Evolutionary conservation across 1,284 basidiomycete genomes (phyloP), one percentile per base, ranked within the genome.

Genomic region (Austroboletus niveus): DNA sequence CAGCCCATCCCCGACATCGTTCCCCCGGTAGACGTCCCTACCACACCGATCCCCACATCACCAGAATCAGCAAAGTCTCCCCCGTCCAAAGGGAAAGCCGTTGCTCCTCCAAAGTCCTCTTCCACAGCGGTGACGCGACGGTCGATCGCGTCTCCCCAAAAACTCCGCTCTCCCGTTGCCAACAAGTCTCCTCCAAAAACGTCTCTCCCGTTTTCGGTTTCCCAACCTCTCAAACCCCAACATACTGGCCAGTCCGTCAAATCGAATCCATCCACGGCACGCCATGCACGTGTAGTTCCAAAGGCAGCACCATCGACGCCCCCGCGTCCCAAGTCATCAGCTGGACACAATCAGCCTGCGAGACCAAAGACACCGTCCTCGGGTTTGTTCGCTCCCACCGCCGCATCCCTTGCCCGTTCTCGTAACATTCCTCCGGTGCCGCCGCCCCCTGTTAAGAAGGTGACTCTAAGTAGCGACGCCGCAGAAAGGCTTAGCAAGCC

Each of bases 381-480:
- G 6, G 82, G 85, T 12, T 65, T 90, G 12, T 89, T 84, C 60
- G 86, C 88, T 12, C 87, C 88, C 1, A 90, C 87, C 1, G 87
- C 87, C 2, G 85, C 88, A 5, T 89, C 88, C 8, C 77, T 89
- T 10, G 87, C 88, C 0, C 77, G 75, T 42, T 75, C 84, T 40
- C 79, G 84, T 43, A 80, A 76, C 60, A 73, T 77, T 2, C 71
- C 72, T n/a, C 72, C 74, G 8, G 69, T 65, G 0, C 65, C 72
- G 8, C 74, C 81, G 0, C 71, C 73, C 0, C 77, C 82, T 2
- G 65, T 69, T 27, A 82, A 77, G 72, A 86, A 84, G 68, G 61
- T 70, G 14, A 71, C 76, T 3, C 54, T 79, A 44, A 76, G 77
- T 55, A 75, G 72, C 47, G 74, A 71, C 27, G 69, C 75, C 4